These are phyloP conservation scores for Saxophila tyrrhenica DNA, from an alignment of 495 filamentous ascomycete species.

Conservation along the genomic window DNA sequence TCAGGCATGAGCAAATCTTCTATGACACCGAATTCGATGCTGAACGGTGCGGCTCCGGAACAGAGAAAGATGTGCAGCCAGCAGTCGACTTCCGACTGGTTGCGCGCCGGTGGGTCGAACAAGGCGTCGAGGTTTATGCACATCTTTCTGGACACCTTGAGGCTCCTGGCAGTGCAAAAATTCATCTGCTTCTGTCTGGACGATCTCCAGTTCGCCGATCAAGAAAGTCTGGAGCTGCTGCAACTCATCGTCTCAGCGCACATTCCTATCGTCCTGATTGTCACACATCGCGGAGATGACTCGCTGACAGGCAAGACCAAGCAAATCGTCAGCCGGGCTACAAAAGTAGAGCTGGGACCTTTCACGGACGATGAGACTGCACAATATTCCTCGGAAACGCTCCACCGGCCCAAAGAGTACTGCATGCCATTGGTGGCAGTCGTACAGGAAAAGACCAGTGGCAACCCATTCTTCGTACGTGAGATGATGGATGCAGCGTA, in stretches of 20 bases:
- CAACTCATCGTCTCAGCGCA: conserved; percentile 58
- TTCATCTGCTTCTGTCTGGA: conserved; percentile 77
- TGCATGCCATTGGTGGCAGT: conserved; percentile 55
- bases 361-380: conserved; percentile 64
- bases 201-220: conserved; percentile 77
- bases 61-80: conserved; percentile 16
- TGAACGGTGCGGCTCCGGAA: background rate
- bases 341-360: conserved; percentile 53
- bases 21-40: background rate
- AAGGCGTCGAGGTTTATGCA: conserved; percentile 72
- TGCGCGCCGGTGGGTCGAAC: conserved; percentile 53
- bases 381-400: conserved; percentile 63
- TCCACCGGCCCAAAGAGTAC: conserved; percentile 49
- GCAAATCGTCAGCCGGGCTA: conserved; percentile 28
- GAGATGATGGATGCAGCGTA: conserved; percentile 86
- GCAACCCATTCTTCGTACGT: conserved; percentile 79
- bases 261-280: conserved; percentile 66
- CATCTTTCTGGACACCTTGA: conserved; percentile 72
- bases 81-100: conserved; percentile 51
- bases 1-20: conserved; percentile 3
- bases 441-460: conserved; percentile 68
- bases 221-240: conserved; percentile 71
- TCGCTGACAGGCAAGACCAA: conserved; percentile 17
- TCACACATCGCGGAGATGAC: conserved; percentile 51
- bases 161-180: conserved; percentile 62